Evolutionary conservation across 2,329 filamentous ascomycete genomes (phyloP).

Genomic region (Dothideomycetidae sp.): DNA sequence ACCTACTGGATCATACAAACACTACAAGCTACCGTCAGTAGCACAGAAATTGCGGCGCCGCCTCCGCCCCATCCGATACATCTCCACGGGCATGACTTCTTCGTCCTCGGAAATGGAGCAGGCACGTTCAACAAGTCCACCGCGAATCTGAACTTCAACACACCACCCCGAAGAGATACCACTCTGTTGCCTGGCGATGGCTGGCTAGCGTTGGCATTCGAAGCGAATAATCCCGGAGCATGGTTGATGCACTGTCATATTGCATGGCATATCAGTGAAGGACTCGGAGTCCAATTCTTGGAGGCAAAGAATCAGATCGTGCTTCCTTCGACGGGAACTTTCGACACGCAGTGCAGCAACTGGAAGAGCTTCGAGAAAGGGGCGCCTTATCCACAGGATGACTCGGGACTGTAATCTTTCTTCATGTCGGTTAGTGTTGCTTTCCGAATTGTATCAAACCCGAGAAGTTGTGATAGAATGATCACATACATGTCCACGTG

Average conservation of each 20-base stretch:
- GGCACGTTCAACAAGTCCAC: slow-evolving; percentile 17
- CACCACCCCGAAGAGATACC: slow-evolving; percentile 37
- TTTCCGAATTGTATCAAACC: too few relatives aligned
- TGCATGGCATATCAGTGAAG: slow-evolving; percentile 48
- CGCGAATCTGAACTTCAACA: slow-evolving; percentile 23
- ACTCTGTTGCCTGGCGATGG: slow-evolving; percentile 32
- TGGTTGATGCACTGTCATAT: slow-evolving; percentile 41
- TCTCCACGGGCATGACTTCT: slow-evolving; percentile 24
- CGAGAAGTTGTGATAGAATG: too few relatives aligned
- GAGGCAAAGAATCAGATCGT: slow-evolving; percentile 27
- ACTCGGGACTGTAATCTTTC: slow-evolving; percentile 25
- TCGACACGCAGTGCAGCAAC: slow-evolving; percentile 20
- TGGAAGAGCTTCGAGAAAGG: slow-evolving; percentile 24
- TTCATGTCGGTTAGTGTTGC: not conserved
- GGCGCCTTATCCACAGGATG: slow-evolving; percentile 24
- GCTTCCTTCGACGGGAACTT: slow-evolving; percentile 16
- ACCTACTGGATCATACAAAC: slow-evolving; percentile 37
- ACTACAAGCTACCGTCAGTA: slow-evolving; percentile 15
- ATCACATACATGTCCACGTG: too few relatives aligned
- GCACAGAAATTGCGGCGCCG: slow-evolving; percentile 3
- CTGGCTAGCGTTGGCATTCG: slow-evolving; percentile 36
- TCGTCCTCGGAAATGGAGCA: slow-evolving; percentile 19
- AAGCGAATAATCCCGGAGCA: slow-evolving; percentile 40
- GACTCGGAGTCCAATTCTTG: slow-evolving; percentile 41
- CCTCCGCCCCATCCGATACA: slow-evolving; percentile 14